Base-by-base conservation (phyloP, 2,329 filamentous ascomycete genomes). In the Botrytis pseudocinerea region DNA sequence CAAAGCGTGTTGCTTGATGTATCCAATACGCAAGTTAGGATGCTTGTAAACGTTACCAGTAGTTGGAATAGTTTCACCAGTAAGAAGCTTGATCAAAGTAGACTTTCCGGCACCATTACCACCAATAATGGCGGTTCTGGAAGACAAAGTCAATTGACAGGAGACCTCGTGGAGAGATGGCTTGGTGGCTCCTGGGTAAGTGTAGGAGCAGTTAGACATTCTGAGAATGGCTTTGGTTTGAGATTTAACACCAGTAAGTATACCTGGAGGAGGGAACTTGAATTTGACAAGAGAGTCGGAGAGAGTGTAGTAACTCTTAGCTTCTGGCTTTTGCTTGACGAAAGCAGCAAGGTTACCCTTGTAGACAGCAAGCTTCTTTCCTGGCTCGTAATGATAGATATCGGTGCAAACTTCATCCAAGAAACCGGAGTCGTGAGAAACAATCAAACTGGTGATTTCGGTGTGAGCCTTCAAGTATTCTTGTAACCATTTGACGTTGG, bases 1-100 rank as follows among this genome's bases (percentile, higher is more conserved):
- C 20, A 99, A 88, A 62, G 96, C 96, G 83, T 99, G 96, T 86
- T 99, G 96, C 86, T 98, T 98, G 86, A 99, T 98, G 86, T 99
- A 99, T 71, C 96, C 96, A 79, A 99, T 98, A 87, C 96, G 95
- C 80, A 99, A 85, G 83, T 99, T 99, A 78, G 96, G 96, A 83
- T 99, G 96, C 87, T 98, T 98, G 87, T 98, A 95, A 38, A 99
- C 96, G 82, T 91, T 93, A 76, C 96, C 96, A 32, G 84, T 84
- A 75, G 92, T 92, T 25, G 93, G 96, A 77, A 98, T 91, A 32
- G 91, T 90, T 83, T 98, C 96, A 78, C 95, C 96, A 18, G 96
- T 99, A 73, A 99, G 87, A 74, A 99, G 87, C 86, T 99, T 99
- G 85, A 99, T 98, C 75, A 99, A 90, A 0, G 96, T 99, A 20